Evolutionary conservation across 2,329 filamentous ascomycete species (phyloP), one percentile per base, ranked within the genome.

Genomic region (Zelopaecilomyces penicillatus): DNA sequence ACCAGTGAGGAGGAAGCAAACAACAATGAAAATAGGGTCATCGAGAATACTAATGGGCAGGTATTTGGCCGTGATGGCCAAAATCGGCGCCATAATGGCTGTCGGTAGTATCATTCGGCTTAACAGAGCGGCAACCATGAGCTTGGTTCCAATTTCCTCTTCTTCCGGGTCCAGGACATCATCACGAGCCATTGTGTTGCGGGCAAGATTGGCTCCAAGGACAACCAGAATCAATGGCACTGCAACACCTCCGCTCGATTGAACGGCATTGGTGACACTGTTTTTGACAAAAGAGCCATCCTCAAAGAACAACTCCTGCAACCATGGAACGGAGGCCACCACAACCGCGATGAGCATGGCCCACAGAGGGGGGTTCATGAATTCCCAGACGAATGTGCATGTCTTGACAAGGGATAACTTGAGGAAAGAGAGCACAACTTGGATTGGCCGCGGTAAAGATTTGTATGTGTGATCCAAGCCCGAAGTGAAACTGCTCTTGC

Each of bases 291-390:
- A 95, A 0, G 89, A 89, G 12, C 87, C 91, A 33, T 89, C 81
- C 42, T 82, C 75, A 66, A 97, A 98, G 70, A 98, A 96, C 12
- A 93, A 68, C 35, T 75, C 71, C 63, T 98, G 91, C 6, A 98
- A 75, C 1, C 71, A 60, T 0, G 93, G 93, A 5, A 96, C 78
- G 1, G 89, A 95, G 3, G 93, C 93, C 5, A 98, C 86, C 41
- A 95, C 68, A 38, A 97, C 83, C n/a, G 93, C 87, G 34, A 82
- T 71, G 31, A 97, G 70, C 93, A 98, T 97, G 30, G 93, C 90
- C 89, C 90, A 97, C 28, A 98, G 80, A 1, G 93, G 93, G 36
- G 93, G 91, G 65, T 97, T 97, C 91, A 98, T 97, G 64, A 96
- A 95, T 39, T 86, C 85, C 85, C 86, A 93, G 9, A 90, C 62